Conservation (phyloP, 805 yeast species). For the Candida palmyrensis region DNA sequence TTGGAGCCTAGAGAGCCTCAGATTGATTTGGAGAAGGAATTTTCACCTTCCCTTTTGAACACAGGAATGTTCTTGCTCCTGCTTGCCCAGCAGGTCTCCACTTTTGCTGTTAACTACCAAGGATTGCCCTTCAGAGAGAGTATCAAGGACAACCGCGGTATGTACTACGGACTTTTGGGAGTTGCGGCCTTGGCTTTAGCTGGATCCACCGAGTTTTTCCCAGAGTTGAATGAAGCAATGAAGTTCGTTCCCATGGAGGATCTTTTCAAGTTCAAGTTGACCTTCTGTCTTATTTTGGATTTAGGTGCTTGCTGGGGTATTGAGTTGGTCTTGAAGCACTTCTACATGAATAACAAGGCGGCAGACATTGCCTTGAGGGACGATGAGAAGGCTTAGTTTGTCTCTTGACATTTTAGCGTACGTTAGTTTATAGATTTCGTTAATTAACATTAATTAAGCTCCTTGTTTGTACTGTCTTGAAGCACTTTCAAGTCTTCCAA, state of each 20-base stretch:
- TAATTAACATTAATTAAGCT: background rate
- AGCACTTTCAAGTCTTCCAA: constrained; percentile 18
- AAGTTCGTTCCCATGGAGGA: constrained; percentile 82
- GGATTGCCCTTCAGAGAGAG: constrained; percentile 96
- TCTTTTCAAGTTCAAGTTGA: constrained; percentile 71
- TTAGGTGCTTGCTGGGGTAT: constrained; percentile 70
- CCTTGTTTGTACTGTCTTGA: constrained; percentile 6
- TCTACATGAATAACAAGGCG: constrained; percentile 87
- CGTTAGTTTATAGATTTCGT: constrained; percentile 2
- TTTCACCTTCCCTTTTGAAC: constrained; percentile 84
- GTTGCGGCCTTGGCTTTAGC: constrained; percentile 84
- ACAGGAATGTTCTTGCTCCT: constrained; percentile 94
- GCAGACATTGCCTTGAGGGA: constrained; percentile 75
- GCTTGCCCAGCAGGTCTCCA: constrained; percentile 93
- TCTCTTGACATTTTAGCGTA: constrained; percentile 1
- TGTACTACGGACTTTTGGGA: constrained; percentile 92
- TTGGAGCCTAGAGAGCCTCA: constrained; percentile 91
- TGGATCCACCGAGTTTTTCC: constrained; percentile 91
- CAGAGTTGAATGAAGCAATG: constrained; percentile 90
- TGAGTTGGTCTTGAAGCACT: constrained; percentile 74
- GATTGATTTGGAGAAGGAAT: constrained; percentile 83
- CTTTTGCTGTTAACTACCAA: constrained; percentile 96
- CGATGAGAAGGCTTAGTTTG: constrained; percentile 5
- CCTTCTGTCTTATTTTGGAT: constrained; percentile 69
- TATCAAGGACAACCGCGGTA: constrained; percentile 85